Evolutionary conservation across 2,329 filamentous ascomycete species (phyloP).

Genomic region (Didymella exigua): DNA sequence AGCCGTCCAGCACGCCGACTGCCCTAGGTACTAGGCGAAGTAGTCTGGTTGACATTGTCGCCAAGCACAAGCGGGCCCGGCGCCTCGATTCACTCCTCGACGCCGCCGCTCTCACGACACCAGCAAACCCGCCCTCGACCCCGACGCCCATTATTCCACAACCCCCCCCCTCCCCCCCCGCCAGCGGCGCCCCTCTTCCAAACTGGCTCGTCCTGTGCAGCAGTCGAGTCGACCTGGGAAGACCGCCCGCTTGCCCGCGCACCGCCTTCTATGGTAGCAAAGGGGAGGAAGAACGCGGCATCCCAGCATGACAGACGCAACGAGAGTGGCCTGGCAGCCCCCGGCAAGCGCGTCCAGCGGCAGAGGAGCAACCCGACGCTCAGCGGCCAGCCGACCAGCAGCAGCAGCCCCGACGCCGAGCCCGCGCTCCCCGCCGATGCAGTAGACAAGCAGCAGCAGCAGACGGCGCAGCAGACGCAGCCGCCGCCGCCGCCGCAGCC

Average conservation of each 20-base stretch:
- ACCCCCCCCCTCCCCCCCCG: constrained; percentile 23
- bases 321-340: constrained; percentile 85
- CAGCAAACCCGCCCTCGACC: constrained; percentile 27
- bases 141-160: constrained; percentile 21
- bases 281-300: constrained; percentile 53
- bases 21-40: no score
- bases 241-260: constrained; percentile 39
- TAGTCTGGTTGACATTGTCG: constrained; percentile 3
- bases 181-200: constrained; percentile 47
- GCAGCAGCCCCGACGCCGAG: constrained; percentile 44
- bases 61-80: constrained; percentile 1
- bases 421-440: constrained; percentile 13
- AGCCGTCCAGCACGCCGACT: background rate
- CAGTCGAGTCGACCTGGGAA: constrained; percentile 50
- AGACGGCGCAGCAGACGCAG: constrained; percentile 11
- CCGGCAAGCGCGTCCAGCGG: constrained; percentile 69
- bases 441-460: constrained; percentile 12
- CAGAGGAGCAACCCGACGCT: constrained; percentile 55
- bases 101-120: constrained; percentile 16
- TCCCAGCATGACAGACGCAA: constrained; percentile 66
- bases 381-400: constrained; percentile 37
- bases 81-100: constrained; percentile 15
- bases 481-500: background rate
- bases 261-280: constrained; percentile 55
- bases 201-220: constrained; percentile 54